phyloP scores from a whole-genome alignment of 139 green algal species.

The Closterium sp. region DNA sequence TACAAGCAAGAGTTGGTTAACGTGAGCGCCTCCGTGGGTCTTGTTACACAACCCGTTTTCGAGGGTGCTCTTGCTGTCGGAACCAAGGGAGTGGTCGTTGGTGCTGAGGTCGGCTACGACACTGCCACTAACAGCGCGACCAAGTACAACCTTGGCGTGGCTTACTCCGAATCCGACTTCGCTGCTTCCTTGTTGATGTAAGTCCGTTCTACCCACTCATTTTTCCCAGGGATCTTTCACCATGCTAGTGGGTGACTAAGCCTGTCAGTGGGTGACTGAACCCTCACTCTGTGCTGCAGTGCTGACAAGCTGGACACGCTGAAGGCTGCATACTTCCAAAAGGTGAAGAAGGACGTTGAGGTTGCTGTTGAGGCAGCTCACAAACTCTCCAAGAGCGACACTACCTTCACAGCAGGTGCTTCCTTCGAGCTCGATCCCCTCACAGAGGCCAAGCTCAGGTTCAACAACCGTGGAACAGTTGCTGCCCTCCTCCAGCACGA shows the following conservation, averaged over 20 bases:
- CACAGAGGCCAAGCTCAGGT: constrained; percentile 20
- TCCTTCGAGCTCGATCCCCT: constrained; percentile 31
- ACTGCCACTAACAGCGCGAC: constrained; percentile 37
- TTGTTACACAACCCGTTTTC: constrained; percentile 27
- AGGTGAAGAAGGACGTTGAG: constrained; percentile 25
- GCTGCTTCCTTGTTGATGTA: not conserved
- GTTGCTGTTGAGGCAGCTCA: constrained; percentile 45
- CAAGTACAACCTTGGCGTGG: constrained; percentile 52
- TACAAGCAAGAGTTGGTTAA: constrained; percentile 11
- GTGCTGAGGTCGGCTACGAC: constrained; percentile 48
- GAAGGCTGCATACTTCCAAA: constrained; percentile 48
- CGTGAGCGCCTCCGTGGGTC: constrained; percentile 10
- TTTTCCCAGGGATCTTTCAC: not conserved
- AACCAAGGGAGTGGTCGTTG: constrained; percentile 38
- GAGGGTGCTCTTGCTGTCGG: constrained; percentile 34
- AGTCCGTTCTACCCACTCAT: not conserved
- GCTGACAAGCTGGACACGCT: constrained; percentile 52
- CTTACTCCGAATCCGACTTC: constrained; percentile 24
- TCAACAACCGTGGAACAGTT: constrained; percentile 49
- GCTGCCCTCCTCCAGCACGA: constrained; percentile 49
- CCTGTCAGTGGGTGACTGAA: no score
- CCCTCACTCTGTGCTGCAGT: constrained; percentile 15
- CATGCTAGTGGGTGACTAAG: not conserved
- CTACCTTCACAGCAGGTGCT: constrained; percentile 40
- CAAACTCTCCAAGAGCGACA: constrained; percentile 49